A percentile compares a stretch with the other conserved stretches of the same genome.
Conservation (phyloP, 2,329 filamentous ascomycete genomes). For the Epicoccum sorghinum region DNA sequence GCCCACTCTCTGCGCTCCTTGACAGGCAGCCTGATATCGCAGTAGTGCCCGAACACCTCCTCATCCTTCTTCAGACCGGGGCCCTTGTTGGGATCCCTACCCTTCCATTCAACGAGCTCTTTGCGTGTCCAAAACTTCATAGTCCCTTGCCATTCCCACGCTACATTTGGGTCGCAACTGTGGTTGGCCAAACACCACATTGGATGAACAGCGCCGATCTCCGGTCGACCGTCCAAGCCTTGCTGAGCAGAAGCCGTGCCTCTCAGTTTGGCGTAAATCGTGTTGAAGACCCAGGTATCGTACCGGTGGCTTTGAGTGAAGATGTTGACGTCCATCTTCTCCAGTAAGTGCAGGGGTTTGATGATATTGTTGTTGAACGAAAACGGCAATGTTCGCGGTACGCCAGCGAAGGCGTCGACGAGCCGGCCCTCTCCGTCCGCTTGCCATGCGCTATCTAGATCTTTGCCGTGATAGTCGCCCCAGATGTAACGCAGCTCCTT, state of each 20-base stretch:
- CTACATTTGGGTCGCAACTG: conserved; percentile 92
- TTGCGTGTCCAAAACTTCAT: conserved; percentile 73
- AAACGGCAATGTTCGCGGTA: conserved; percentile 71
- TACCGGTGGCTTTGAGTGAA: conserved; percentile 63
- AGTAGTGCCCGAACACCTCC: conserved; percentile 94
- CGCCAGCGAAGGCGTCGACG: conserved; percentile 28
- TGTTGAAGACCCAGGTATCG: conserved; percentile 87
- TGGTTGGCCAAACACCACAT: conserved; percentile 98
- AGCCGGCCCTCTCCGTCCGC: conserved; percentile 18
- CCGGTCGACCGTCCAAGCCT: conserved; percentile 75
- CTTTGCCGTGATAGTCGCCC: conserved; percentile 62
- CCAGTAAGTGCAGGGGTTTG: conserved; percentile 75
- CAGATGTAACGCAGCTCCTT: conserved; percentile 68
- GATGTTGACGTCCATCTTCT: conserved; percentile 84
- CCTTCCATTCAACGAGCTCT: conserved; percentile 60
- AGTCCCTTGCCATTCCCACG: conserved; percentile 87
- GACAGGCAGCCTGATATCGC: conserved; percentile 80
- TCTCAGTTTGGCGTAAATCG: conserved; percentile 88
- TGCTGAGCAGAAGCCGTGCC: conserved; percentile 84
- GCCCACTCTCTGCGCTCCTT: conserved; percentile 88
- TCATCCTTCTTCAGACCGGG: conserved; percentile 76
- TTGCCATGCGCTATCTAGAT: conserved; percentile 32
- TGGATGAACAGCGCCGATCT: conserved; percentile 91
- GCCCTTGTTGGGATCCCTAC: conserved; percentile 34
- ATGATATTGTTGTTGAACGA: conserved; percentile 78